Conservation (phyloP, 2,329 filamentous ascomycete genomes). For the Microcera coccophila region DNA sequence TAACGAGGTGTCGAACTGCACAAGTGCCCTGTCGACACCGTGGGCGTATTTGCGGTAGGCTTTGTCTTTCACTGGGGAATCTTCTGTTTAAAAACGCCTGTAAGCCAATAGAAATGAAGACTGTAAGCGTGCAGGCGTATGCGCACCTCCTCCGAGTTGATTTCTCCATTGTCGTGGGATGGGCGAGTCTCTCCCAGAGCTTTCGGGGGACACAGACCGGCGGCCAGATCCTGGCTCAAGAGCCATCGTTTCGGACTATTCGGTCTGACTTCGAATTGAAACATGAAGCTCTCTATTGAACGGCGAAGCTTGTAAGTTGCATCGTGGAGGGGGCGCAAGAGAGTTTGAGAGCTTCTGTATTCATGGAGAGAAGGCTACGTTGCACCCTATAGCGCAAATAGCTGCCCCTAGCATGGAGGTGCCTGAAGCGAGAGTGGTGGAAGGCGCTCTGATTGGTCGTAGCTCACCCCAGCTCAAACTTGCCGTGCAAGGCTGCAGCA, state of each 20-base stretch:
- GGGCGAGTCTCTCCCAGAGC: conserved; percentile 77
- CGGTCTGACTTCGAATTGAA: conserved; percentile 12
- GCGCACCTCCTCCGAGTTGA: conserved; percentile 71
- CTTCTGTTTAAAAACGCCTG: conserved; percentile 44
- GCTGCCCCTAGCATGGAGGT: conserved; percentile 13
- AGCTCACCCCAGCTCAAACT: conserved; percentile 12
- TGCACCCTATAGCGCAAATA: conserved; percentile 8
- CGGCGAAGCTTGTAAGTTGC: conserved; percentile 12
- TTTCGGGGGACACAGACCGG: conserved; percentile 69
- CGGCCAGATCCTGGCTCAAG: conserved; percentile 57
- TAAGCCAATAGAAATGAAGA: conserved; percentile 11
- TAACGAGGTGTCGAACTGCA: conserved; percentile 85
- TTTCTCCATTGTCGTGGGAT: conserved; percentile 72
- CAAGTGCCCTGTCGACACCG: conserved; percentile 79
- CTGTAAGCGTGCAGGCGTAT: background rate
- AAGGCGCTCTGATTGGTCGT: conserved; percentile 18
- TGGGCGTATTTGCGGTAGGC: conserved; percentile 83
- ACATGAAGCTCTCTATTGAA: conserved; percentile 20
- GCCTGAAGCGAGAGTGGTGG: conserved; percentile 9
- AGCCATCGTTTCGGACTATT: conserved; percentile 49
- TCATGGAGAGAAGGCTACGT: conserved; percentile 33
- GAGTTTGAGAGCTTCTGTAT: conserved; percentile 14
- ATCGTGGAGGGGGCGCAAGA: conserved; percentile 16
- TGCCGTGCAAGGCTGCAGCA: conserved; percentile 26
- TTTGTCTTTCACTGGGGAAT: conserved; percentile 57